Evolutionary conservation across 2,329 filamentous ascomycete genomes (phyloP), one percentile per base, ranked within the genome.

Genomic region (Colletotrichum euphorbiae): DNA sequence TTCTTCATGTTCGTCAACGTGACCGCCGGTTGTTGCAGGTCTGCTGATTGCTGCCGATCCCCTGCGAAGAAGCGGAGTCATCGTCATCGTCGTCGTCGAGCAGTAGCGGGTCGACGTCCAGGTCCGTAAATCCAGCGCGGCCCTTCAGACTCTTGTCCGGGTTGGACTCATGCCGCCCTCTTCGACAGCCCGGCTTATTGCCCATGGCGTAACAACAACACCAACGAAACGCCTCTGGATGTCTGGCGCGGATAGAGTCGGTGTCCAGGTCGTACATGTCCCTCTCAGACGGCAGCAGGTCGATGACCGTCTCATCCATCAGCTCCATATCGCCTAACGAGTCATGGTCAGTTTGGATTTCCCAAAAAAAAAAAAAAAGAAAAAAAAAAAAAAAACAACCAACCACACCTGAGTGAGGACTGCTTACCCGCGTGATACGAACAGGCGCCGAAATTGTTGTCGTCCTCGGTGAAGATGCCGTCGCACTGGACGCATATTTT

Each of bases 401-500:
- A n/a, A n/a, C n/a, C n/a, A n/a, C 19, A 48, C 19, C 11, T 13
- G 11, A 48, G 17, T 15, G 13, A 46, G 43, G 21, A 7, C n/a
- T 36, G 56, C 67, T 70, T 33, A 71, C 69, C 69, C 7, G 67
- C 24, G 12, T 71, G 69, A 31, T 71, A 71, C 63, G 54, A 58
- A 21, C 69, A 71, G 13, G 54, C 52, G 12, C 63, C 69, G 24
- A 64, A 62, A 5, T 24, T 15, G 55, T 71, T 71, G 17, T 71
- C 63, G 6, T 71, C 59, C 21, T 70, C 67, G 24, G 64, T 62
- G 40, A 71, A 71, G 51, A 71, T 68, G 55, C 51, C 56, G 46
- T 70, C 68, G 51, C 69, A 71, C 51, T 71, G 69, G 31, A 67
- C 59, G 33, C 69, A 71, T 5, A 71, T 71, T 21, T 55, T 62